Conservation (phyloP, 768 basidiomycete genomes). For the Phaeolepiota aurea region DNA sequence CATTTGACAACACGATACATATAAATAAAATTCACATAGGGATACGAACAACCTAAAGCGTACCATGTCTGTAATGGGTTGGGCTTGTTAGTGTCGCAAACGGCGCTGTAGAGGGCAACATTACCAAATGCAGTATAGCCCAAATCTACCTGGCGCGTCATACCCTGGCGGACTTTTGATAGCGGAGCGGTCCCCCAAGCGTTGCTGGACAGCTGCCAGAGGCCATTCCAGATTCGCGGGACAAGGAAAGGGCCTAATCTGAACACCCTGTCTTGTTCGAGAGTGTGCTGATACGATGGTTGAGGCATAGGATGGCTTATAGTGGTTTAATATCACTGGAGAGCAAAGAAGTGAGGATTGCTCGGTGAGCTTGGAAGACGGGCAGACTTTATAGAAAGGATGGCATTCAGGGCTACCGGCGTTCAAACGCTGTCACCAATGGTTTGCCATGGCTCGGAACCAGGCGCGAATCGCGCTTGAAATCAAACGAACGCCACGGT, state of each 20-base stretch:
- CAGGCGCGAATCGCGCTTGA: too few species aligned
- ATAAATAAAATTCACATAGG: not conserved
- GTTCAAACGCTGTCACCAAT: too few species aligned
- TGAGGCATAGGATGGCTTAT: constrained; percentile 1
- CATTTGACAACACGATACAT: not conserved
- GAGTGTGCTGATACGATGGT: constrained; percentile 13
- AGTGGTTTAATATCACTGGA: not conserved
- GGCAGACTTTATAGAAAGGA: not conserved
- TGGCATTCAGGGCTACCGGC: not conserved
- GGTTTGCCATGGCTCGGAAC: too few species aligned
- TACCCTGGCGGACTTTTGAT: constrained; percentile 54
- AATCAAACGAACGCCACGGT: too few species aligned
- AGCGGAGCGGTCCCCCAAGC: constrained; percentile 77
- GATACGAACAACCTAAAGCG: constrained; percentile 4
- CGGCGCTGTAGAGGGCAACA: not conserved
- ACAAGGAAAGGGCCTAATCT: constrained; percentile 46
- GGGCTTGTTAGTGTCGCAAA: constrained; percentile 1
- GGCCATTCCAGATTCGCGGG: constrained; percentile 67
- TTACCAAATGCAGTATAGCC: constrained; percentile 62
- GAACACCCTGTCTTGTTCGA: constrained; percentile 31
- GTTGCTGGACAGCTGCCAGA: constrained; percentile 83
- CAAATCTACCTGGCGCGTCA: constrained; percentile 52
- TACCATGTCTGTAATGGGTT: constrained; percentile 36
- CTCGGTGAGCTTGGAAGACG: too few species aligned
- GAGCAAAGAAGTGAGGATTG: not conserved